These are phyloP conservation scores for Anisodus acutangulus DNA, from an alignment of 257 asterid genomes.

Conservation along the genomic window DNA sequence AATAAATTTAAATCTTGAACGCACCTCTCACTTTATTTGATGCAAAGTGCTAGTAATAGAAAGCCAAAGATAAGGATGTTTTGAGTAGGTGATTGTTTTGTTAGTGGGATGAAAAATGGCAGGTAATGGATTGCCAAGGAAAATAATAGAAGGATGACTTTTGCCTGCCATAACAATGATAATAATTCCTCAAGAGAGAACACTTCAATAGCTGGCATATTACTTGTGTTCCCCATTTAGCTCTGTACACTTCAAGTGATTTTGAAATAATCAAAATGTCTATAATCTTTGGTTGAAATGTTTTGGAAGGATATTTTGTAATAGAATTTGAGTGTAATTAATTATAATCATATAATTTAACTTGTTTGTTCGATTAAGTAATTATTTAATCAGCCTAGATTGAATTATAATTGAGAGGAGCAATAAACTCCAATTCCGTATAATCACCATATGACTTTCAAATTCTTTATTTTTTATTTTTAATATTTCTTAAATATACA, in stretches of 20 bases:
- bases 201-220: slow-evolving; percentile 17
- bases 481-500: too few relatives aligned
- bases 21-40: not conserved
- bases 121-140: not conserved
- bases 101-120: not conserved
- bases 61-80: not conserved
- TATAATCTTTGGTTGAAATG: not conserved
- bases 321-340: too few relatives aligned
- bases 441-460: too few relatives aligned
- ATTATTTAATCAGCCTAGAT: too few relatives aligned
- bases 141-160: not conserved
- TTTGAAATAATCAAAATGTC: not conserved
- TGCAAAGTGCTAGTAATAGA: not conserved
- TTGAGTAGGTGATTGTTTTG: not conserved
- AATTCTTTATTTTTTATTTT: too few relatives aligned
- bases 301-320: not conserved
- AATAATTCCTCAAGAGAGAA: slow-evolving; percentile 9
- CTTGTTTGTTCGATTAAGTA: too few relatives aligned
- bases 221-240: slow-evolving; percentile 17
- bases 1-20: not conserved
- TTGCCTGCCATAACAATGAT: slow-evolving; percentile 19
- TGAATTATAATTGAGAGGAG: too few relatives aligned
- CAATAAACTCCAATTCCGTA: too few relatives aligned
- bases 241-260: not conserved
- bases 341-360: too few relatives aligned